Evolutionary conservation across 306 rosid species (phyloP), one percentile per base, ranked within the genome.

Genomic region (Trifolium fragiferum): DNA sequence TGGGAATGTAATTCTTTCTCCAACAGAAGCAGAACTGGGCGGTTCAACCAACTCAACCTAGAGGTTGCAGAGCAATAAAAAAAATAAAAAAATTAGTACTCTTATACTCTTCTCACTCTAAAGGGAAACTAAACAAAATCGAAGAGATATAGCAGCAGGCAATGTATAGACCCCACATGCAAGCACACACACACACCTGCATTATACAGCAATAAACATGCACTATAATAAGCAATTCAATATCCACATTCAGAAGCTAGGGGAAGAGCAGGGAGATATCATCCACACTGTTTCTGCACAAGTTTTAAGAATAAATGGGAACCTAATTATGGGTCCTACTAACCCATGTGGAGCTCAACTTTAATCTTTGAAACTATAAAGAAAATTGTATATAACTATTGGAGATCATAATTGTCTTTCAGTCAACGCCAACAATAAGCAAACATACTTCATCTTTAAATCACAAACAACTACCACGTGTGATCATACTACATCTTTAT

Each of bases 21-120:
- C 97, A 15, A 89, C 86, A 0, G 4, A 10, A 57, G 98, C 96
- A 53, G 87, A 83, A 73, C 81, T 60, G 2, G 97, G 98, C 1
- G 98, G 96, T 51, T 91, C 95, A 47, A 94, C 96, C 79, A 94
- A 81, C 68, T 94, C 97, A 72, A 91, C 92, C 98, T 94, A 72
- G 47, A 33, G 53, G 59, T 47, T 14, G 61, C 68, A 68, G 33
- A 72, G 13, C 32, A 50, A 46, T 50, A 13, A 57, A 70, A 53
- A 16, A 41, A 72, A 32, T 65, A 23, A 23, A 23, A 27, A 27
- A 27, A 27, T 27, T 46, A 76, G 32, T 53, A 66, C 70, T 63
- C 16, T 12, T 47, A 38, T 57, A 64, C 69, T 54, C 47, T 70
- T 59, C 11, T 13, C 40, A 70, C 15, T 15, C 19, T 2, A 55